A percentile compares a stretch with the other conserved stretches of the same genome.
These are phyloP conservation scores for Rhodotorula sphaerocarpa DNA, from an alignment of 768 basidiomycete species.

Conservation along the genomic window DNA sequence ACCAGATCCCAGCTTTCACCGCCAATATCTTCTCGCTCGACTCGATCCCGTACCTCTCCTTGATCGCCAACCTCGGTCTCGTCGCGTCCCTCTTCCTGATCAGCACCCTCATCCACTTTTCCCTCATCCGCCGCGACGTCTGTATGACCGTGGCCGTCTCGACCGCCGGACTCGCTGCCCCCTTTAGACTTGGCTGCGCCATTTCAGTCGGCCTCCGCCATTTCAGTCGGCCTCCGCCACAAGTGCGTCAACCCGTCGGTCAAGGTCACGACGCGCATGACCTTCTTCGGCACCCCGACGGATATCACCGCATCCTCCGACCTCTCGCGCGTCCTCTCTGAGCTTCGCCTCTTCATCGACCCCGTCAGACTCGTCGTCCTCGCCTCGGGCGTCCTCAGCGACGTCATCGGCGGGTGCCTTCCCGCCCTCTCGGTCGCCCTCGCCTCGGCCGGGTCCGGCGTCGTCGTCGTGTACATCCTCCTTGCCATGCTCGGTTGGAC, in stretches of 20 bases:
- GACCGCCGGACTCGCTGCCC: slow-evolving; percentile 60
- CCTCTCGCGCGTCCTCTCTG: slow-evolving; percentile 59
- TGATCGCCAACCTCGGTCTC: slow-evolving; percentile 4
- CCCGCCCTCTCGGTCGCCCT: slow-evolving; percentile 75
- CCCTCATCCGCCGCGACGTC: slow-evolving; percentile 59
- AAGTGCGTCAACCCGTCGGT: slow-evolving; percentile 53
- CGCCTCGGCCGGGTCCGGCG: slow-evolving; percentile 64
- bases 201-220: too few species aligned
- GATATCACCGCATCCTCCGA: slow-evolving; percentile 59
- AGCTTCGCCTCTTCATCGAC: slow-evolving; percentile 70
- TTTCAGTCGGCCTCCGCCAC: slow-evolving; percentile 64
- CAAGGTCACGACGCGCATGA: slow-evolving; percentile 63
- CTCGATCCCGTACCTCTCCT: slow-evolving; percentile 51
- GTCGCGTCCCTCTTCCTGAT: slow-evolving; percentile 56
- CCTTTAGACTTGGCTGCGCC: slow-evolving; percentile 71
- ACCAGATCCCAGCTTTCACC: slow-evolving; percentile 67
- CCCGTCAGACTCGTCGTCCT: slow-evolving; percentile 74
- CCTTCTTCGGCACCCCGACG: slow-evolving; percentile 70
- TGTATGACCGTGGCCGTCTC: slow-evolving; percentile 56
- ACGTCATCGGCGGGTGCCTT: slow-evolving; percentile 60
- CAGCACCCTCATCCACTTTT: slow-evolving; percentile 71
- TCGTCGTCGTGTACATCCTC: slow-evolving; percentile 71
- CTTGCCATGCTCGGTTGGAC: slow-evolving; percentile 59
- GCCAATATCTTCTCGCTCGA: slow-evolving; percentile 67
- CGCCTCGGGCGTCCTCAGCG: slow-evolving; percentile 74